Evolutionary conservation across 352 stramenopile species (phyloP), one percentile per base, ranked within the genome.

Genomic region (Achlya hypogyna): DNA sequence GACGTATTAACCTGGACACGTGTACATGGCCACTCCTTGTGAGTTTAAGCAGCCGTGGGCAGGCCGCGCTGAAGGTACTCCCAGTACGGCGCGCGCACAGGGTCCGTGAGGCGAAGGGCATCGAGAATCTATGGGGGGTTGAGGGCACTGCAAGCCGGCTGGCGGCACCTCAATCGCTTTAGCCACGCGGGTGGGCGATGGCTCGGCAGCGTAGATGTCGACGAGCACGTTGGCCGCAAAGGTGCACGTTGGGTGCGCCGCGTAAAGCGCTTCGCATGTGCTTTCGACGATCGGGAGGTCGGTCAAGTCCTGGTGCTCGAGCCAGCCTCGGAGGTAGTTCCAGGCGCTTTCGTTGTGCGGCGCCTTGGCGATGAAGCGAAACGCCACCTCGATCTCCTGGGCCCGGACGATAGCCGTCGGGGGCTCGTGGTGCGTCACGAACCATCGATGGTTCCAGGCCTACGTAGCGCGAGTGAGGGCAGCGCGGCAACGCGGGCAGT

Each of bases 271-370:
- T 4, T 58, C 65, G 31, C 75, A 71, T 72, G 80, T 87, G 3
- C 62, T 47, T 72, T 78, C 76, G 59, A 92, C 68, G 18, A 69
- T 53, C 8, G 45, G 54, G 34, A 51, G 14, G 20, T 67, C 60
- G 16, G 62, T 70, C 63, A 87, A 86, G 14, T 75, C 43, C 29
- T 54, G 31, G 70, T 90, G 78, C 53, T 72, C 74, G 31, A 90
- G 32, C 42, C 90, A 74, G 18, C 82, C 91, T 20, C 87, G 85
- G 12, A 96, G 47, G 71, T 93, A 96, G 72, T 97, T 97, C 87
- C 91, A 97, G 51, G 89, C 77, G 69, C 88, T 96, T 69, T 97
- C 89, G 63, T 97, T 97, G 71, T 96, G 86, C 62, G 84, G 77
- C 8, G 87, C 88, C 31, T 74, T 18, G 5, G 74, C 65, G 64